phyloP scores from a whole-genome alignment of 2,329 filamentous ascomycete genomes.

The Epichloe scottii region DNA sequence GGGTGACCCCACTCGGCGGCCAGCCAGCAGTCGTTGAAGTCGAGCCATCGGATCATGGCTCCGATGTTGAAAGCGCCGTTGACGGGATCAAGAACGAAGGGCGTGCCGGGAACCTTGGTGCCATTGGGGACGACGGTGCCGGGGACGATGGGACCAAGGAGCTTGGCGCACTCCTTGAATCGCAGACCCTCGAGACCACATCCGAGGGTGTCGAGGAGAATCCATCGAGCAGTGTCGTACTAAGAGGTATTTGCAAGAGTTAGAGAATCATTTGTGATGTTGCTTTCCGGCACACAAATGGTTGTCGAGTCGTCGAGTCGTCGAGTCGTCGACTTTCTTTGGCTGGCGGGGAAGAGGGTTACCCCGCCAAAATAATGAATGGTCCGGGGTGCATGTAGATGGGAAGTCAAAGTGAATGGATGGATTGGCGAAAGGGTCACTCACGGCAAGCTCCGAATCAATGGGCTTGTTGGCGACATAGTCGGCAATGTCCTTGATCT shows the following conservation, averaged over 20 bases:
- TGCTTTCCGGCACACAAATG: background rate
- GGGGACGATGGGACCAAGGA: constrained; percentile 82
- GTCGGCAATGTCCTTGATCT: constrained; percentile 88
- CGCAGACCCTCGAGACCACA: constrained; percentile 91
- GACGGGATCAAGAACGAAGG: constrained; percentile 88
- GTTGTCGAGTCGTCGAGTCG: background rate
- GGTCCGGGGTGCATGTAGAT: background rate
- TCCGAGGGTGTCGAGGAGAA: constrained; percentile 92
- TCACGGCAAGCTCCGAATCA: constrained; percentile 82
- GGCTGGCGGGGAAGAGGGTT: background rate
- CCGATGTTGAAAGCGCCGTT: constrained; percentile 98
- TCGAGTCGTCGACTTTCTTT: background rate
- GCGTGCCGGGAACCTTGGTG: constrained; percentile 78
- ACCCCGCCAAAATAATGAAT: background rate
- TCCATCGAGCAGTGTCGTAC: constrained; percentile 93
- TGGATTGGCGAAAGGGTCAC: constrained; percentile 21
- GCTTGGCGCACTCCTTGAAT: constrained; percentile 92
- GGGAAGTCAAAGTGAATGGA: background rate
- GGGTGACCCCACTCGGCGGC: constrained; percentile 98
- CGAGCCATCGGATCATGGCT: constrained; percentile 96
- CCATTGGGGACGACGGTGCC: constrained; percentile 89
- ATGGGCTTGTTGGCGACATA: constrained; percentile 91
- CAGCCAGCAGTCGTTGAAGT: constrained; percentile 99
- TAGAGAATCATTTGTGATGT: background rate
- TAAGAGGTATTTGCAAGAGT: constrained; percentile 21